Evolutionary conservation across 495 filamentous ascomycete genomes (phyloP).

Genomic region (Neurospora sp.): DNA sequence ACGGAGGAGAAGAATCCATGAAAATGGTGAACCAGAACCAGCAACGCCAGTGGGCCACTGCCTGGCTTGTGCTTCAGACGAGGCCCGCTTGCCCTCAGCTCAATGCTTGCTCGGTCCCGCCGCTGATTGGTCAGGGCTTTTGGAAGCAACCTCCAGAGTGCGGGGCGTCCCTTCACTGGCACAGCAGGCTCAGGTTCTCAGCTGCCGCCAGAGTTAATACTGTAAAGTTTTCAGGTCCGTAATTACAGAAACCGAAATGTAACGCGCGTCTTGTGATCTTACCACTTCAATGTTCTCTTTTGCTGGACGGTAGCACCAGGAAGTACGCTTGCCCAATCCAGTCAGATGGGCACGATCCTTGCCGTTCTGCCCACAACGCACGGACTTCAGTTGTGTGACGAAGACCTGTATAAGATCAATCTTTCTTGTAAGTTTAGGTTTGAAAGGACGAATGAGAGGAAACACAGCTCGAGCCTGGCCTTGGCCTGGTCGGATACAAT

Average conservation of each 20-base stretch:
- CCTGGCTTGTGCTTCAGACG: conserved; percentile 19
- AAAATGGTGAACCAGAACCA: conserved; percentile 24
- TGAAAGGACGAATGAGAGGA: background rate
- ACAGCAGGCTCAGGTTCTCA: background rate
- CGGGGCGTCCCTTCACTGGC: background rate
- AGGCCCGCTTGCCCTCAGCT: background rate
- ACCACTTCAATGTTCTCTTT: background rate
- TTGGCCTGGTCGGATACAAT: background rate
- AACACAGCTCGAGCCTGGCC: background rate
- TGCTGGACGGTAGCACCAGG: background rate
- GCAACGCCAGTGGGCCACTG: conserved; percentile 1
- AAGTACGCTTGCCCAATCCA: background rate
- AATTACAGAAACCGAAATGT: background rate
- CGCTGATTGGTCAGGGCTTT: background rate
- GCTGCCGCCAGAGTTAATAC: background rate
- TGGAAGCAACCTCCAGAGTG: background rate
- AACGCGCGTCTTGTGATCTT: background rate
- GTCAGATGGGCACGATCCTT: background rate
- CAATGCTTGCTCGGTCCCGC: background rate
- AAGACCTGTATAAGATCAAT: background rate
- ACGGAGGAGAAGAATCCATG: conserved; percentile 23
- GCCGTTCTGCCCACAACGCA: background rate
- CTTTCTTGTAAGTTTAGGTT: background rate
- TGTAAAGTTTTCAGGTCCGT: background rate
- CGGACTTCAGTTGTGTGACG: background rate